phyloP scores from a whole-genome alignment of 768 basidiomycete genomes.

The Pleurotus cornucopiae region DNA sequence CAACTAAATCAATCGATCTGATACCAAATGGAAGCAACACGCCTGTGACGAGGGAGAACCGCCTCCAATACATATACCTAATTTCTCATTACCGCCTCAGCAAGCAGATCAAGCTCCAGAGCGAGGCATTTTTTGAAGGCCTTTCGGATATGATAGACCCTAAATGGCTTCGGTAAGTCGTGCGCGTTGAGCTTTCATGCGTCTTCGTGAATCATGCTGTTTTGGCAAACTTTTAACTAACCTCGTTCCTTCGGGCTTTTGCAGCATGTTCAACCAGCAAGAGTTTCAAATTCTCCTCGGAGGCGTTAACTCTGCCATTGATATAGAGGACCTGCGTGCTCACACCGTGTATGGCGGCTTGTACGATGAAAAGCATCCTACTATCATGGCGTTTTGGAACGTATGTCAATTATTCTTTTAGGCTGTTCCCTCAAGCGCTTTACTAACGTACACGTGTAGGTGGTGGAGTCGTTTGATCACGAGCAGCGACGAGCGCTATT shows the following conservation, averaged over 20 bases:
- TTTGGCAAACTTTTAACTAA: neutral
- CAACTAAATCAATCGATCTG: conserved; percentile 70
- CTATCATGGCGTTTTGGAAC: conserved; percentile 81
- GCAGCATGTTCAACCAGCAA: conserved; percentile 95
- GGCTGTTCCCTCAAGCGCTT: neutral
- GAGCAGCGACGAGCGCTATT: conserved; percentile 76
- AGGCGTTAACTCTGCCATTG: conserved; percentile 80
- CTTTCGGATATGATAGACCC: conserved; percentile 89
- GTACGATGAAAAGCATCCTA: conserved; percentile 65
- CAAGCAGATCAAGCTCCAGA: conserved; percentile 83
- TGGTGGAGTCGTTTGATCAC: conserved; percentile 75
- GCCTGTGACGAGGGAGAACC: conserved; percentile 84
- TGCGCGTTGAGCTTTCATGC: conserved; percentile 11
- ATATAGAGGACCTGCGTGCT: conserved; percentile 72
- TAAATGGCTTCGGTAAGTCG: conserved; percentile 72
- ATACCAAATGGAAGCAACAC: conserved; percentile 79
- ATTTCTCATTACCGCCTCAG: conserved; percentile 87
- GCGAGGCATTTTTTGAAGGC: conserved; percentile 87
- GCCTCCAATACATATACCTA: conserved; percentile 85
- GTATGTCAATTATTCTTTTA: conserved; percentile 30
- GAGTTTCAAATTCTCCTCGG: conserved; percentile 92
- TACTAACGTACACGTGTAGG: conserved; percentile 31
- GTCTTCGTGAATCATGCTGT: neutral
- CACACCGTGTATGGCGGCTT: conserved; percentile 84
- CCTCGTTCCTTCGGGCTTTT: neutral